A percentile compares a stretch with the other conserved stretches of the same genome.
Conservation (phyloP, 2,329 filamentous ascomycete species). For the Trichoderma sp. region DNA sequence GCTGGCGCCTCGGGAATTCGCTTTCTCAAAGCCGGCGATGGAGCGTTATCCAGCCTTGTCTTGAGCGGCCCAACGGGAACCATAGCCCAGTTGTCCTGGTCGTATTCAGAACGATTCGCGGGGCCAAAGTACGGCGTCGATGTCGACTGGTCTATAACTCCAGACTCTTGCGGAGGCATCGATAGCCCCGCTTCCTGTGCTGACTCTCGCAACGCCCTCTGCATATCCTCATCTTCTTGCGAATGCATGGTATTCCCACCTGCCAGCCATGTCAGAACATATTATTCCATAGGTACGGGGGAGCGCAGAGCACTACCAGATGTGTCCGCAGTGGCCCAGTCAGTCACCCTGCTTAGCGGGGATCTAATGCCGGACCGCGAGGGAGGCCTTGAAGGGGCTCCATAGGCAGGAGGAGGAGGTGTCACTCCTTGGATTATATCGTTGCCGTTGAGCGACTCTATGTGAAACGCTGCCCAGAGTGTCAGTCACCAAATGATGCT, state of each 20-base stretch:
- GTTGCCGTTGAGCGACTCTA: slow-evolving; percentile 50
- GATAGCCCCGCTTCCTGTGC: slow-evolving; percentile 49
- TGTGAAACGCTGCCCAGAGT: slow-evolving; percentile 47
- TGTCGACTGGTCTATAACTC: slow-evolving; percentile 42
- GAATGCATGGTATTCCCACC: slow-evolving; percentile 36
- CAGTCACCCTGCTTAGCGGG: slow-evolving; percentile 51
- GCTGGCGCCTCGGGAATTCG: slow-evolving; percentile 44
- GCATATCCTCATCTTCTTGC: slow-evolving; percentile 54
- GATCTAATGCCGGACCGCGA: slow-evolving; percentile 57
- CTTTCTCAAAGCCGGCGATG: slow-evolving; percentile 43
- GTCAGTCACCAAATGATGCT: slow-evolving; percentile 23
- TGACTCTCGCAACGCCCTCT: slow-evolving; percentile 55
- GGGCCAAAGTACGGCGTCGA: slow-evolving; percentile 55
- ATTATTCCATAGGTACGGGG: slow-evolving; percentile 15
- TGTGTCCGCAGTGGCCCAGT: slow-evolving; percentile 44
- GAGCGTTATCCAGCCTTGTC: slow-evolving; percentile 23
- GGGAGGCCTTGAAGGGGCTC: slow-evolving; percentile 58
- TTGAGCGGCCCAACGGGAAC: slow-evolving; percentile 40
- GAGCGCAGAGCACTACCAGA: slow-evolving; percentile 36
- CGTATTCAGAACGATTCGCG: slow-evolving; percentile 54
- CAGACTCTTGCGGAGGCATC: slow-evolving; percentile 46
- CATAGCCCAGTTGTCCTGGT: slow-evolving; percentile 57
- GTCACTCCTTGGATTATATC: slow-evolving; percentile 43
- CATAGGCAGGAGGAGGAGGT: slow-evolving; percentile 40
- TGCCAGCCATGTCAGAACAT: slow-evolving; percentile 30